phyloP scores from a whole-genome alignment of 129 eudicot species.

The Cynara cardunculus region DNA sequence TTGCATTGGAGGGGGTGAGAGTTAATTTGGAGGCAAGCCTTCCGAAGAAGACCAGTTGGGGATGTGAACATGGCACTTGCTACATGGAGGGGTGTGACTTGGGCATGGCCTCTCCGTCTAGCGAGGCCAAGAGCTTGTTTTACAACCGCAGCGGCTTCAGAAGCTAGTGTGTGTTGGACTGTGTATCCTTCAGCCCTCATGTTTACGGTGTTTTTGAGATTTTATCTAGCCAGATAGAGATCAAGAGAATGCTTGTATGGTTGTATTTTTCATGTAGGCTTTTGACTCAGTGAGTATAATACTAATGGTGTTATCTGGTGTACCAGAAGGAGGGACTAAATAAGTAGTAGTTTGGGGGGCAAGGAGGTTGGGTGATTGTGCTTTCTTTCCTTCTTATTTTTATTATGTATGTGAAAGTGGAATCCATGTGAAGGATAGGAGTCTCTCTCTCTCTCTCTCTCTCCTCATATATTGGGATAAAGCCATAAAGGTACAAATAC shows the following conservation, averaged over 20 bases:
- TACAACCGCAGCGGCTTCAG: constrained; percentile 52
- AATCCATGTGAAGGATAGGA: not conserved
- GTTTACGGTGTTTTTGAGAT: not conserved
- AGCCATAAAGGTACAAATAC: not conserved
- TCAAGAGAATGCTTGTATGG: not conserved
- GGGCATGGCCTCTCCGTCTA: constrained; percentile 61
- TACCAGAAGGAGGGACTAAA: not conserved
- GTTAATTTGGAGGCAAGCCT: constrained; percentile 55
- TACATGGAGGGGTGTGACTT: constrained; percentile 76
- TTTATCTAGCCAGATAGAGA: not conserved
- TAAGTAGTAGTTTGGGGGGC: not conserved
- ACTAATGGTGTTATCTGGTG: not conserved
- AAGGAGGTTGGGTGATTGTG: not conserved
- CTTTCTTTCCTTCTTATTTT: not conserved
- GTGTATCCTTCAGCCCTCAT: constrained; percentile 28
- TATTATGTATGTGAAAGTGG: not conserved
- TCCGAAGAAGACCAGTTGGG: constrained; percentile 34
- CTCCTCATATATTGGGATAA: not conserved
- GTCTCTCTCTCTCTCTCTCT: not conserved
- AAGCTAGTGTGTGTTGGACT: constrained; percentile 54
- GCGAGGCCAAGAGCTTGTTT: constrained; percentile 62
- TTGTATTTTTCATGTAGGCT: not conserved
- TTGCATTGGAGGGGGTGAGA: constrained; percentile 70
- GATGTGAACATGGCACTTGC: constrained; percentile 69
- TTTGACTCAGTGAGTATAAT: not conserved